Conservation (phyloP, 2,329 filamentous ascomycete genomes). For the Pseudofabraea citricarpa region DNA sequence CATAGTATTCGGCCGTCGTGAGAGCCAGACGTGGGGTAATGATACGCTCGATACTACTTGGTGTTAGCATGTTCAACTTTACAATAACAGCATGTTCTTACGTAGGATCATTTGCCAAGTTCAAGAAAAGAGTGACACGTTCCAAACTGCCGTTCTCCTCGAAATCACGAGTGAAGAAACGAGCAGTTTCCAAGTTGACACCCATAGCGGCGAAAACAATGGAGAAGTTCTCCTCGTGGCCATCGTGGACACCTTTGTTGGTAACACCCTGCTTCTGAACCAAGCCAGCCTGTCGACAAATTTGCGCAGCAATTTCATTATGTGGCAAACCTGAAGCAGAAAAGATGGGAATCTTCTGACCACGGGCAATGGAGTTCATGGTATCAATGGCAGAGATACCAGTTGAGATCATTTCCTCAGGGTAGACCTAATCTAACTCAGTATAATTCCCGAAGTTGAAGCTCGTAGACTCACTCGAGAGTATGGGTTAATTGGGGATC, state of each 20-base stretch:
- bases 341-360: conserved; percentile 99
- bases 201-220: conserved; percentile 99
- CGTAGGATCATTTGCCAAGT: conserved; percentile 98
- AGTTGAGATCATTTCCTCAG: conserved; percentile 99
- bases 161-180: conserved; percentile 98
- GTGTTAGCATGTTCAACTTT: conserved; percentile 7
- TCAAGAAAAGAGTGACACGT: conserved; percentile 94
- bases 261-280: conserved; percentile 72
- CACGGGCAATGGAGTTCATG: conserved; percentile 97
- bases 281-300: conserved; percentile 93
- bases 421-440: conserved; percentile 93
- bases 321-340: conserved; percentile 96
- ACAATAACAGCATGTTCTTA: conserved; percentile 40
- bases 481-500: conserved; percentile 97
- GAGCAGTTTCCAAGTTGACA: conserved; percentile 98
- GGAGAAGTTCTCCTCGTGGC: conserved; percentile 98
- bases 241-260: conserved; percentile 94
- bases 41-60: conserved; percentile 88
- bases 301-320: conserved; percentile 98
- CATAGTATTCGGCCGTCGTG: conserved; percentile 98
- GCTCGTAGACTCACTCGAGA: conserved; percentile 75
- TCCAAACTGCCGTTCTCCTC: conserved; percentile 99
- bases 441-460: too few relatives aligned
- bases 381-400: conserved; percentile 99
- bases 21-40: conserved; percentile 97